phyloP scores from a whole-genome alignment of 2,329 filamentous ascomycete genomes.

The Calonectria crousiana region DNA sequence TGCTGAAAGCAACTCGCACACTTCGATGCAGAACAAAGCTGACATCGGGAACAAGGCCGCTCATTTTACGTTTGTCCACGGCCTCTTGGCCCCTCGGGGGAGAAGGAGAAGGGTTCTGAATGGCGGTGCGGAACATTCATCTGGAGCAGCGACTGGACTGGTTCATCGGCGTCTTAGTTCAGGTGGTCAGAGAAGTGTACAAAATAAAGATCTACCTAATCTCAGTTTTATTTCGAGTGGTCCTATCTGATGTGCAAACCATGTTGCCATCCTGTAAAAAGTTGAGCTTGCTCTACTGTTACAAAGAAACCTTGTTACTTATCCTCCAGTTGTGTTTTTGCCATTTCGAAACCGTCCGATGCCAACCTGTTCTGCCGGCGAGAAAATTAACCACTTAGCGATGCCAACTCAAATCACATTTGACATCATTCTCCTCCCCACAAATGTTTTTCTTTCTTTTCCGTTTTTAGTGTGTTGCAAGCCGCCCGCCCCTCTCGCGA shows the following conservation, averaged over 20 bases:
- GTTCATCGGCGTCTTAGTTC: constrained; percentile 21
- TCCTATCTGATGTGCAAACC: not conserved
- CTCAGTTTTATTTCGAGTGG: not conserved
- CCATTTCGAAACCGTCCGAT: not conserved
- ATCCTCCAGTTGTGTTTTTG: not conserved
- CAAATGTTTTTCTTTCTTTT: no score
- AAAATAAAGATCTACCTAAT: not conserved
- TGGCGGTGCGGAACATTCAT: constrained; percentile 93
- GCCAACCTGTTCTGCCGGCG: not conserved
- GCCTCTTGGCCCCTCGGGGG: constrained; percentile 86
- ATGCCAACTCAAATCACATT: not conserved
- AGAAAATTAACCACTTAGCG: not conserved
- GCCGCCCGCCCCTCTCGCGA: not conserved
- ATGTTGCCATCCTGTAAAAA: not conserved
- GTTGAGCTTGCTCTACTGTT: not conserved
- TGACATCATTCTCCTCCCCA: no score
- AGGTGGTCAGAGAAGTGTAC: not conserved
- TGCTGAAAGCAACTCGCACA: not conserved
- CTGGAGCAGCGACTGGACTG: constrained; percentile 72
- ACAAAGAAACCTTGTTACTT: not conserved
- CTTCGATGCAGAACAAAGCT: constrained; percentile 22
- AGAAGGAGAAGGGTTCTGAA: constrained; percentile 85
- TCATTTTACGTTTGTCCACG: constrained; percentile 75
- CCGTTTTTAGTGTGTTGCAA: no score
- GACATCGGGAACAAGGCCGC: constrained; percentile 59